Evolutionary conservation across 1,139 yeast genomes (phyloP).

Genomic region (Magnusiomyces starmeri): DNA sequence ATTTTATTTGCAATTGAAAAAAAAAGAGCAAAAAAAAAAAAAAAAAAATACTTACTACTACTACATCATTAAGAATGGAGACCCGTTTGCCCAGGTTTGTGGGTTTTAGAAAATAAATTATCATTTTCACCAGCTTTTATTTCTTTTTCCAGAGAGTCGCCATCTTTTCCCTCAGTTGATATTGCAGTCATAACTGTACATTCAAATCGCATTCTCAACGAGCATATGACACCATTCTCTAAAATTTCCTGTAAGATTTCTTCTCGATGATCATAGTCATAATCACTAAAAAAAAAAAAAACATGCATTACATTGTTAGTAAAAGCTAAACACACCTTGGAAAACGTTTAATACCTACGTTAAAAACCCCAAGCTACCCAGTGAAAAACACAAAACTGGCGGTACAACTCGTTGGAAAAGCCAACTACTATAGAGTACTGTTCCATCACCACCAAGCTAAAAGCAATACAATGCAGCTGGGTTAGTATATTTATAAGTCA

Average conservation of each 20-base stretch:
- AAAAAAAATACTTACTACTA: conserved; percentile 35
- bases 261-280: conserved; percentile 51
- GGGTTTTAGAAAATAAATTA: conserved; percentile 25
- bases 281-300: conserved; percentile 38
- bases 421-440: conserved; percentile 64
- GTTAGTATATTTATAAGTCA: conserved; percentile 39
- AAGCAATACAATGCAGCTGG: neutral
- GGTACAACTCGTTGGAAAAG: conserved; percentile 64
- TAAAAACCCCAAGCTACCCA: conserved; percentile 79
- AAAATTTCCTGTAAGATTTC: conserved; percentile 50
- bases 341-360: conserved; percentile 30
- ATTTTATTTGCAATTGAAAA: too few species aligned
- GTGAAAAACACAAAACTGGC: conserved; percentile 72
- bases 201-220: conserved; percentile 69
- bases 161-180: conserved; percentile 17
- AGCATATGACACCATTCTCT: conserved; percentile 55
- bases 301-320: neutral
- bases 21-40: neutral
- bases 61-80: conserved; percentile 78
- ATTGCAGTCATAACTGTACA: conserved; percentile 55
- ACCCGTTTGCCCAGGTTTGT: conserved; percentile 33
- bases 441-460: conserved; percentile 79
- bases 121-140: conserved; percentile 30
- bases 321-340: conserved; percentile 7
- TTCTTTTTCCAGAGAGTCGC: conserved; percentile 28